Evolutionary conservation across 495 filamentous ascomycete species (phyloP), one percentile per base, ranked within the genome.

Genomic region (Lasiosphaeria miniovina): DNA sequence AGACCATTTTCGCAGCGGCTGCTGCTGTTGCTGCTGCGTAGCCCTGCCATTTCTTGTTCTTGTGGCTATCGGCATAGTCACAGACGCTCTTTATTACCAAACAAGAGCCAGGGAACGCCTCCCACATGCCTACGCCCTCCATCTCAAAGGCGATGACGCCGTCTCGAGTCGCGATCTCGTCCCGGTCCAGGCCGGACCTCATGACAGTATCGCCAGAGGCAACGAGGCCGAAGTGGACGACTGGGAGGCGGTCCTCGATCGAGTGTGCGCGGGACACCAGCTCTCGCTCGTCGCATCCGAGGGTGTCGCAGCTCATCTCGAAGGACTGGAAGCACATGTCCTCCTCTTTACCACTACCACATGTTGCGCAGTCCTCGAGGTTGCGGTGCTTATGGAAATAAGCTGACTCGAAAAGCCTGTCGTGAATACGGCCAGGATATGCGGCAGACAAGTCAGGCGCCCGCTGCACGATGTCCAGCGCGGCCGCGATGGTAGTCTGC

Each of bases 61-160:
- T 79, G 54, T 78, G 75, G 52, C 67, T 75, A 52, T 80, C 77
- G 7, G 69, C 67, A 55, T 77, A 80, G 60, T 80, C 74, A 32
- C 69, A 75, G 0, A 77, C 61, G 4, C 74, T 69, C 52, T 77
- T 77, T 56, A 80, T 69, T 4, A 80, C 63, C 2, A 79, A 36
- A n/a, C 61, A 71, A 46, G 43, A 24, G 10, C 32, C 32, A 0
- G 65, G 67, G 8, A 74, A 43, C 32, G 61, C 57, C 12, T 75
- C 70, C 71, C 73, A 74, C 1, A 74, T 64, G 0, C 75, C 76
- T 6, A 77, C 75, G 0, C 71, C 77, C 60, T 78, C 75, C 74
- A 78, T 79, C 58, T 78, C 76, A 43, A 80, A 77, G 7, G 65
- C 74, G 52, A 77, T 71, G 10, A 77, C 59, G 7, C 65, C 31